phyloP scores from a whole-genome alignment of 2,329 filamentous ascomycete species.

The Ceratocystis lukuohia region DNA sequence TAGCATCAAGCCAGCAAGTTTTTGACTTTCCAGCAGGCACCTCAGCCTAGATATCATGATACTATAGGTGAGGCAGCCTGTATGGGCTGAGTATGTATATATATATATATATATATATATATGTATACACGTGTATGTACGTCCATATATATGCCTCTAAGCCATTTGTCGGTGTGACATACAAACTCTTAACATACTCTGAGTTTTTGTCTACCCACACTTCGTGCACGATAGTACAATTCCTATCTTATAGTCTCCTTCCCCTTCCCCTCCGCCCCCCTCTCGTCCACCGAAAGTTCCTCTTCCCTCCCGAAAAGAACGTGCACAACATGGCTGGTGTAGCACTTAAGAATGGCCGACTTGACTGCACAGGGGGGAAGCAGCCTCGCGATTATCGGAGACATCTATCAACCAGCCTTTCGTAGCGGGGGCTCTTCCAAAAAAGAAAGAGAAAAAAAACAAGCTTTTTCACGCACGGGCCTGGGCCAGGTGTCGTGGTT shows the following conservation, averaged over 20 bases:
- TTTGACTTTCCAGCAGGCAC: background rate
- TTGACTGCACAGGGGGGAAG: background rate
- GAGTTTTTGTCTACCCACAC: background rate
- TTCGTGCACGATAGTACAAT: background rate
- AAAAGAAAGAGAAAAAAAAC: background rate
- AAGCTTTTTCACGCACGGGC: slow-evolving; percentile 2
- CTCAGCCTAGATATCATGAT: background rate
- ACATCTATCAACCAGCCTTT: slow-evolving; percentile 3
- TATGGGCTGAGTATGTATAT: background rate
- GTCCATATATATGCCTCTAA: too few species aligned
- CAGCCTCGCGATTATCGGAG: background rate
- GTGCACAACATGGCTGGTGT: background rate
- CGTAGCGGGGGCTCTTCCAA: background rate
- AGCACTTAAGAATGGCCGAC: background rate
- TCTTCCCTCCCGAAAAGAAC: background rate
- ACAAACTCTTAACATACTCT: too few species aligned
- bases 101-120: background rate
- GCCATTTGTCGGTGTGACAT: too few species aligned
- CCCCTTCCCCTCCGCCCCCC: background rate
- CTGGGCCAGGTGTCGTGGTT: background rate
- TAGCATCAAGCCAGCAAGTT: background rate
- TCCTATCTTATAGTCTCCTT: background rate
- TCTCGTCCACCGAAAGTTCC: background rate
- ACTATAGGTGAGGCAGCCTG: background rate
- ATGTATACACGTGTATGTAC: too few species aligned